These are phyloP conservation scores for Triticum turgidum DNA, from an alignment of 176 grass and related monocot species.

Conservation along the genomic window DNA sequence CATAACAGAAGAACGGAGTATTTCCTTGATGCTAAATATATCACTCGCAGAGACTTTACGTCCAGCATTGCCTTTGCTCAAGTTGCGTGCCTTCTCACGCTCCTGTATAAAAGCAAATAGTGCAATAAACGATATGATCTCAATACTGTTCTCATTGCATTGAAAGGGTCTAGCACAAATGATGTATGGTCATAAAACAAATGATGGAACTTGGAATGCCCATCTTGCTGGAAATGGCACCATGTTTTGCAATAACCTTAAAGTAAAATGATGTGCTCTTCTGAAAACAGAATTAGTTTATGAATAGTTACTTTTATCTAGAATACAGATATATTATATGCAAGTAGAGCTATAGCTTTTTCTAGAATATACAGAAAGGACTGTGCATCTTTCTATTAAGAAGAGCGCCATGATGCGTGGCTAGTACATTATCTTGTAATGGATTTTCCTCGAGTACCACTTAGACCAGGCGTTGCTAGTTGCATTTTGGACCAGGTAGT, in stretches of 20 bases:
- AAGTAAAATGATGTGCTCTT: background rate
- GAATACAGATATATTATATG: background rate
- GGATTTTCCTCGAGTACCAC: background rate
- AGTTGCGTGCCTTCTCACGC: conserved; percentile 1
- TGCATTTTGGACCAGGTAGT: background rate
- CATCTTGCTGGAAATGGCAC: background rate
- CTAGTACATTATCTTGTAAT: background rate
- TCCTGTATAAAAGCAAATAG: conserved; percentile 25
- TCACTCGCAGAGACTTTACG: conserved; percentile 31
- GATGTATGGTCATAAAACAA: background rate
- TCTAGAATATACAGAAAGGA: background rate
- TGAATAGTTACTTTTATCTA: background rate
- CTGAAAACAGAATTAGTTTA: background rate
- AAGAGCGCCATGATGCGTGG: background rate
- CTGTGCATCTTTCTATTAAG: background rate
- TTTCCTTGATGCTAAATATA: conserved; percentile 40
- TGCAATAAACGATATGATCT: background rate
- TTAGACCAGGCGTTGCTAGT: background rate
- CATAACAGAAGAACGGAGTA: conserved; percentile 43
- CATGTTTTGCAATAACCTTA: background rate
- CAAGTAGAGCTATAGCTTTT: background rate
- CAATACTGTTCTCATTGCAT: background rate
- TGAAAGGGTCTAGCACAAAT: background rate
- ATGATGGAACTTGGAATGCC: background rate
- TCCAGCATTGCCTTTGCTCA: conserved; percentile 5